Evolutionary conservation across 2,329 filamentous ascomycete genomes (phyloP), one percentile per base, ranked within the genome.

Genomic region (Sarocladium brachiariae): DNA sequence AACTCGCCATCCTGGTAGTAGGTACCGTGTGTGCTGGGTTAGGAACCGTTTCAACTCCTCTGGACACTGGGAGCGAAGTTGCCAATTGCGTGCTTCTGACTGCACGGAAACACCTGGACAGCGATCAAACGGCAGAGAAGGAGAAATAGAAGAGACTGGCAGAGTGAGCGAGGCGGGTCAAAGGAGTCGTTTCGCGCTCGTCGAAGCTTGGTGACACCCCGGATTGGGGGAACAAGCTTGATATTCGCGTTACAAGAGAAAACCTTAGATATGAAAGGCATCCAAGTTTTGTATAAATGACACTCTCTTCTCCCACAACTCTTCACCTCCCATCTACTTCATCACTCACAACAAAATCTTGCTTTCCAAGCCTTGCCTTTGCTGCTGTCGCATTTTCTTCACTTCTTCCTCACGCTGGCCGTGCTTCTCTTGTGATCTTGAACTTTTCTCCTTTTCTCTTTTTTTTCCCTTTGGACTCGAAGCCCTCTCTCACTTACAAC

Each of bases 101-200:
- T 18, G 6, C 35, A 13, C 11, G 10, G 18, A 19, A 21, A 19
- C 21, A 25, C 39, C 39, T 25, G 21, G 21, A 14, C 39, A 27
- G 39, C 39, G 39, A 43, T 43, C 39, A 43, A 43, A 43, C 39
- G 23, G 33, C 9, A 14, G n/a, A n/a, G n/a, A n/a, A n/a, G n/a
- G n/a, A n/a, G n/a, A n/a, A n/a, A n/a, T n/a, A n/a, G n/a, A n/a
- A n/a, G n/a, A n/a, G n/a, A n/a, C n/a, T n/a, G n/a, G n/a, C n/a
- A n/a, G n/a, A n/a, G n/a, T n/a, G n/a, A n/a, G n/a, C n/a, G n/a
- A n/a, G n/a, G n/a, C 18, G n/a, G 21, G 21, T 19, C 13, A n/a
- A 39, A 39, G 39, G 39, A 43, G 8, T 19, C 16, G 23, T 43
- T 43, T 43, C 39, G 23, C 27, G 39, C 39, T 43, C 4, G 19